These are phyloP conservation scores for Colletotrichum sp. DNA, from an alignment of 2,329 filamentous ascomycete species.

Conservation along the genomic window DNA sequence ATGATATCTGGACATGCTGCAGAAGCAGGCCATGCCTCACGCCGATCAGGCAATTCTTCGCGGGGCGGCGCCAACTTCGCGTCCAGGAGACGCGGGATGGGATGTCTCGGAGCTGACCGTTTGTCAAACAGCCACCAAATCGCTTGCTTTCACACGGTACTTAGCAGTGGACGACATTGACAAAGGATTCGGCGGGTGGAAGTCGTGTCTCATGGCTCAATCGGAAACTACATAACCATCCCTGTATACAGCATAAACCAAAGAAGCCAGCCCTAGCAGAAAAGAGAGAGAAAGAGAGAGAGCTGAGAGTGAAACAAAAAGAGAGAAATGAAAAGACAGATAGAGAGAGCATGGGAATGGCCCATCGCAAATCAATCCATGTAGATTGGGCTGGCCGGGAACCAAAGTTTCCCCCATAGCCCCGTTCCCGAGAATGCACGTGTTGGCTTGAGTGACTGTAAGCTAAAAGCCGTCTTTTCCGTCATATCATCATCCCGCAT, in stretches of 20 bases:
- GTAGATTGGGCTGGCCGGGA: not conserved
- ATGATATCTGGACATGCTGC: not conserved
- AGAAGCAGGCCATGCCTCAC: not conserved
- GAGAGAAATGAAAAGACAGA: not conserved
- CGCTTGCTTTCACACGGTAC: not conserved
- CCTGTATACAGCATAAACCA: not conserved
- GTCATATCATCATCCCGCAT: constrained; percentile 19
- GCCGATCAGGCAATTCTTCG: not conserved
- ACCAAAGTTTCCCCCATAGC: not conserved
- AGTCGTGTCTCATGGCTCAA: not conserved
- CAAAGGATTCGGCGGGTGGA: not conserved
- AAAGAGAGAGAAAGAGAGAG: not conserved
- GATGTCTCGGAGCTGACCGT: not conserved
- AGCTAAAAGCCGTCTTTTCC: constrained; percentile 8
- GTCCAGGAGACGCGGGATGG: not conserved
- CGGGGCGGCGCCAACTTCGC: not conserved
- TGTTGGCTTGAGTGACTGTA: not conserved
- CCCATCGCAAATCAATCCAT: not conserved
- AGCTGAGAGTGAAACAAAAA: not conserved
- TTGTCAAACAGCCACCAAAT: not conserved
- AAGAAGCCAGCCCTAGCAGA: not conserved
- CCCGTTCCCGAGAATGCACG: not conserved
- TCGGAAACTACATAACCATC: not conserved
- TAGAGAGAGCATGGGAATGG: not conserved
- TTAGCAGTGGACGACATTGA: not conserved